These are phyloP conservation scores for Xerocomellus chrysenteron DNA, from an alignment of 768 basidiomycete genomes.

Conservation along the genomic window DNA sequence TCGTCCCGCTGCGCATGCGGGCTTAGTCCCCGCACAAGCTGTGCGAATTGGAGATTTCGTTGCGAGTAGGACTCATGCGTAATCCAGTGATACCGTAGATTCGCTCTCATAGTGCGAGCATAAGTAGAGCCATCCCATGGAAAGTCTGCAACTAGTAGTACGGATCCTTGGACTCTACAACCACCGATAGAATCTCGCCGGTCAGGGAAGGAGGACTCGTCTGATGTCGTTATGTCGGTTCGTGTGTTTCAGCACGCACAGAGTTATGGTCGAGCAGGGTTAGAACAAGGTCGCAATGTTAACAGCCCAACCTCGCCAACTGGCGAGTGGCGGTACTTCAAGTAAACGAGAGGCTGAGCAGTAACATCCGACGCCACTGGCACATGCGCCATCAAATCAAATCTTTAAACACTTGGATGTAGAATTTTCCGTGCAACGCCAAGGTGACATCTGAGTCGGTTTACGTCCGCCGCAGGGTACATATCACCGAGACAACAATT, in stretches of 20 bases:
- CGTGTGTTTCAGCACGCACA: constrained; percentile 18
- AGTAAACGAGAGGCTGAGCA: constrained; percentile 22
- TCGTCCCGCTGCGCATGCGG: constrained; percentile 12
- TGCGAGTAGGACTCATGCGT: not conserved
- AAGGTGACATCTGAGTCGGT: not conserved
- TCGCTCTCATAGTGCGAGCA: not conserved
- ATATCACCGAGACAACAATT: constrained; percentile 1
- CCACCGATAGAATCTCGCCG: not conserved
- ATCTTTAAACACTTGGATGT: not conserved
- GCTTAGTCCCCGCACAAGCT: constrained; percentile 22
- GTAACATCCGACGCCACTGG: constrained; percentile 12
- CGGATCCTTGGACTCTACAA: not conserved
- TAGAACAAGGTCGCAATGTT: constrained; percentile 28
- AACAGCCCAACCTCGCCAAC: constrained; percentile 22
- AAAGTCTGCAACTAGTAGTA: not conserved
- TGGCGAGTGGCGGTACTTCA: constrained; percentile 16
- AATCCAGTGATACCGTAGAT: constrained; percentile 1
- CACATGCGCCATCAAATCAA: constrained; percentile 25
- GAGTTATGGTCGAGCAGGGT: constrained; percentile 7
- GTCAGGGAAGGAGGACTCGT: not conserved
- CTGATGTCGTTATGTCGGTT: constrained; percentile 1
- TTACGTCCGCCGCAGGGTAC: not conserved
- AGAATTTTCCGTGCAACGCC: not conserved
- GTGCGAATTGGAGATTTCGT: constrained; percentile 12
- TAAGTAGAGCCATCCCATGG: not conserved